Conservation (phyloP, 75 land plant genomes). For the Sequoia sempervirens region DNA sequence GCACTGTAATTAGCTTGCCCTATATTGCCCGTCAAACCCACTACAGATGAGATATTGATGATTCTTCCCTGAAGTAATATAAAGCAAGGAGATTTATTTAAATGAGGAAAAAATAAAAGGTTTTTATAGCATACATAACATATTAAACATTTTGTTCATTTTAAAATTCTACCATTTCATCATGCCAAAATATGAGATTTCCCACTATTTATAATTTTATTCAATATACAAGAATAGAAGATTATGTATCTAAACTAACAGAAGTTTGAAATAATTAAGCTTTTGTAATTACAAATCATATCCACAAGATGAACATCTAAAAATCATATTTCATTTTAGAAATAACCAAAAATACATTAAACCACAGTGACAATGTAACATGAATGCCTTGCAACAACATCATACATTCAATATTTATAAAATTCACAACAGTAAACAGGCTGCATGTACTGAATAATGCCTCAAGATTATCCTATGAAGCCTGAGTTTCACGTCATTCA, state of each 20-base stretch:
- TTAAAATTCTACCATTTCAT: neutral
- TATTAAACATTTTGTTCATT: neutral
- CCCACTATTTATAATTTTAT: neutral
- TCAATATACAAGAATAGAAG: neutral
- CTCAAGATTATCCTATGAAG: neutral
- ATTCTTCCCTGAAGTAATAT: slow-evolving; percentile 71
- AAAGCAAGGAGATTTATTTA: neutral
- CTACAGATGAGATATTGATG: slow-evolving; percentile 90
- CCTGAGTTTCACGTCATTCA: neutral
- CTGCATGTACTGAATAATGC: neutral
- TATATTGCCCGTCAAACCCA: slow-evolving; percentile 83
- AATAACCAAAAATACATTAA: neutral
- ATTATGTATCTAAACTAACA: neutral
- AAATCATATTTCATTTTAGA: neutral
- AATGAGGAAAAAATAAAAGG: neutral
- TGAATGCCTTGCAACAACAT: neutral
- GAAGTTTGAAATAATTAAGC: neutral
- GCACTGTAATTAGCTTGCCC: slow-evolving; percentile 99
- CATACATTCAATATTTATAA: neutral
- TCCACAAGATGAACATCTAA: neutral
- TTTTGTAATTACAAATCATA: neutral
- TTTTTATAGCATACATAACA: neutral
- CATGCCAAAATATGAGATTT: neutral
- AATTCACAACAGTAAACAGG: neutral
- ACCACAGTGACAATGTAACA: neutral